These are phyloP conservation scores for Pistacia atlantica DNA, from an alignment of 345 rosid genomes.

Conservation along the genomic window DNA sequence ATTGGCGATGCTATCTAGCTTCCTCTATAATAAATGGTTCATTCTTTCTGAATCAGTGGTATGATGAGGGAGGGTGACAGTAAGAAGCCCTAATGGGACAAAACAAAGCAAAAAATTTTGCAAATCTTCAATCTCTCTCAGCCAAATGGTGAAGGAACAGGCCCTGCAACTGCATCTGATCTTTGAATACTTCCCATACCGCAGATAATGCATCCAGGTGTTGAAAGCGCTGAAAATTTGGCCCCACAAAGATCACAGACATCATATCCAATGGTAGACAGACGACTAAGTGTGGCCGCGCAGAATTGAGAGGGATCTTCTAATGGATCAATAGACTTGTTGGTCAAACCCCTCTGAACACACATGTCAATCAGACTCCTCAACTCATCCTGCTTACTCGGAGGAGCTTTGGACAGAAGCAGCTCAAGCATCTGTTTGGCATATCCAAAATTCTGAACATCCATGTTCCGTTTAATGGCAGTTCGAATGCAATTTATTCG, in stretches of 20 bases:
- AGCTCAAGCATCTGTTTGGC: conserved; percentile 96
- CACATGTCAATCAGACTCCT: conserved; percentile 89
- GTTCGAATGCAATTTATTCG: conserved; percentile 94
- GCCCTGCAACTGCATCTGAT: conserved; percentile 84
- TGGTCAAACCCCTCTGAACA: conserved; percentile 78
- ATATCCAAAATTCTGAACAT: conserved; percentile 92
- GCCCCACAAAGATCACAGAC: conserved; percentile 96
- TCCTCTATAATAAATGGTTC: neutral
- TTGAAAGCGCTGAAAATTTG: conserved; percentile 84
- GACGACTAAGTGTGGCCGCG: conserved; percentile 89
- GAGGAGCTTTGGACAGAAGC: conserved; percentile 89
- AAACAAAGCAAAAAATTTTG: neutral
- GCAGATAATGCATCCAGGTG: conserved; percentile 94
- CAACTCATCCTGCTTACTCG: conserved; percentile 86
- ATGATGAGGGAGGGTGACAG: neutral
- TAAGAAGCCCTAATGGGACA: neutral
- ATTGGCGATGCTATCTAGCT: conserved; percentile 7
- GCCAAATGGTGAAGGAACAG: conserved; percentile 87
- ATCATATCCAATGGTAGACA: conserved; percentile 94
- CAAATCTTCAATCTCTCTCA: conserved; percentile 33
- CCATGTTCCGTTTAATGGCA: conserved; percentile 96
- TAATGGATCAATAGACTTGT: conserved; percentile 92
- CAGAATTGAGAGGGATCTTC: conserved; percentile 98
- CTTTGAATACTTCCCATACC: conserved; percentile 98
- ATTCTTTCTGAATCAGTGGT: neutral